These are phyloP conservation scores for Serendipita sp. DNA, from an alignment of 768 basidiomycete species.

Conservation along the genomic window DNA sequence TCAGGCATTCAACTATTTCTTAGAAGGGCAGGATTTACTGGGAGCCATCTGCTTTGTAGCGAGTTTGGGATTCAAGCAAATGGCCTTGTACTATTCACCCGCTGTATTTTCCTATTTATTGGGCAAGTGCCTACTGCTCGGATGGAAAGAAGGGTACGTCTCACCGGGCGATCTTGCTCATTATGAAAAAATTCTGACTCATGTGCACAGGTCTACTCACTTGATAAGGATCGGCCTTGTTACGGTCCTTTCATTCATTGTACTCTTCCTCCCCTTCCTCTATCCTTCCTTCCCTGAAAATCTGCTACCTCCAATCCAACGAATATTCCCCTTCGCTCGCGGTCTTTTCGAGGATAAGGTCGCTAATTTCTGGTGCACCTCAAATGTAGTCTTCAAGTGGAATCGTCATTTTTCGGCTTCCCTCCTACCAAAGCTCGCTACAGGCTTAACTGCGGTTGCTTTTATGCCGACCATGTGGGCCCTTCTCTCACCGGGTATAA, in stretches of 20 bases:
- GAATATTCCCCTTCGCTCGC: conserved; percentile 84
- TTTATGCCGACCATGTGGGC: conserved; percentile 47
- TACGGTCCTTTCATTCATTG: conserved; percentile 42
- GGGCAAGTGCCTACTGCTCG: conserved; percentile 76
- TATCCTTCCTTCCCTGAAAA: conserved; percentile 38
- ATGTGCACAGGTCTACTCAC: neutral
- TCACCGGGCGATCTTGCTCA: neutral
- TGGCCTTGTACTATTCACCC: conserved; percentile 88
- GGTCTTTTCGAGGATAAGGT: conserved; percentile 94
- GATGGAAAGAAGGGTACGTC: conserved; percentile 49
- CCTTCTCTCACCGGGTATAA: conserved; percentile 16
- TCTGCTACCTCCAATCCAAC: conserved; percentile 36
- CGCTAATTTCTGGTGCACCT: conserved; percentile 94
- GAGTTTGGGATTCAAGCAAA: conserved; percentile 89
- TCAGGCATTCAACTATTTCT: conserved; percentile 53
- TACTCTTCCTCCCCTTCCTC: conserved; percentile 69
- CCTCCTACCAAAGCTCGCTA: conserved; percentile 47
- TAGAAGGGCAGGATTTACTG: conserved; percentile 46
- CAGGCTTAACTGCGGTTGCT: conserved; percentile 47
- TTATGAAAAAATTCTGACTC: neutral
- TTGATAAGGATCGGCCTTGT: conserved; percentile 38
- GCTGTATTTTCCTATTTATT: conserved; percentile 82
- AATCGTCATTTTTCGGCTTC: conserved; percentile 27
- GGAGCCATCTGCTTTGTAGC: conserved; percentile 69
- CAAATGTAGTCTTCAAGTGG: conserved; percentile 83